Percentiles rank a stretch among this genome's conserved stretches.
These are phyloP conservation scores for Chenopodium album DNA, from an alignment of 148 eudicot genomes.

Conservation along the genomic window DNA sequence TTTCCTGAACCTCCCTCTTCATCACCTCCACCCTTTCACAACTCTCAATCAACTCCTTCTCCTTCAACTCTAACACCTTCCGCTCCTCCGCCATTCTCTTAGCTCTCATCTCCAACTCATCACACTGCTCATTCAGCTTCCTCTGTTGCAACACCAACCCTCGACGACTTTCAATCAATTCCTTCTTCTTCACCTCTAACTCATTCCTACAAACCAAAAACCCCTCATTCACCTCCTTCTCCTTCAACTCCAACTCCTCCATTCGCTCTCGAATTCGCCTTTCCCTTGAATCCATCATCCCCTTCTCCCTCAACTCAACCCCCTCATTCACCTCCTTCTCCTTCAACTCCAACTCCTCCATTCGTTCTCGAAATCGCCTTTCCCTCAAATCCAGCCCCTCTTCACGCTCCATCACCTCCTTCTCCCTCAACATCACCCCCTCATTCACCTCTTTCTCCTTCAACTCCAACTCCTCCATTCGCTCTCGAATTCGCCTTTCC, in stretches of 20 bases:
- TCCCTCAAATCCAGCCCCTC: background rate
- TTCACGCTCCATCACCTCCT: too few relatives aligned
- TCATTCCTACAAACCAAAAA: constrained; percentile 1
- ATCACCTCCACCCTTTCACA: background rate
- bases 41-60: constrained; percentile 13
- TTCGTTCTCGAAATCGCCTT: background rate
- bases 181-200: background rate
- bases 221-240: constrained; percentile 12
- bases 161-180: background rate
- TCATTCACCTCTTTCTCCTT: constrained; percentile 7
- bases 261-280: background rate
- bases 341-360: background rate
- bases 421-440: background rate
- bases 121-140: background rate
- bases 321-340: constrained; percentile 11
- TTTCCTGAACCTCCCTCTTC: background rate
- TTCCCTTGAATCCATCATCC: background rate
- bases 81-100: background rate
- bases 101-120: background rate
- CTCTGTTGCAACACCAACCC: background rate
- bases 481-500: background rate
- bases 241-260: constrained; percentile 1
- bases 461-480: background rate
- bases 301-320: background rate
- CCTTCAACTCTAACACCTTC: background rate